phyloP scores from a whole-genome alignment of 1,139 yeast species.

The Yamadazyma jaroonii region DNA sequence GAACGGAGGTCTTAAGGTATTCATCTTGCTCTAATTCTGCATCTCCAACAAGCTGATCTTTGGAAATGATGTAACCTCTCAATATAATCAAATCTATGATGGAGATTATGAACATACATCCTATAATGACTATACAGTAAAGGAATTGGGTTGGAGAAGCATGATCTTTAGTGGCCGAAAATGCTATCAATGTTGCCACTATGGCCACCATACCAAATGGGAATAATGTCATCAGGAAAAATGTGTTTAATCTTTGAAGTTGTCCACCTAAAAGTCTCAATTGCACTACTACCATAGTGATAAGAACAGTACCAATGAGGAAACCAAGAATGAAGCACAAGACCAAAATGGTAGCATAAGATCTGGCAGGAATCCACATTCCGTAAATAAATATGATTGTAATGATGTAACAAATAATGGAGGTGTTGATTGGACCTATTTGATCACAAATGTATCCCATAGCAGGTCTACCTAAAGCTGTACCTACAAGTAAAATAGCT shows the following conservation, averaged over 20 bases:
- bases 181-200: conserved; percentile 46
- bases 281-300: conserved; percentile 11
- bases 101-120: conserved; percentile 38
- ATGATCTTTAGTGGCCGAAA: conserved; percentile 12
- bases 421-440: conserved; percentile 43
- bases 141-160: conserved; percentile 35
- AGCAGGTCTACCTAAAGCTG: conserved; percentile 35
- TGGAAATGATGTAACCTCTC: conserved; percentile 41
- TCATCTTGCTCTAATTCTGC: conserved; percentile 1
- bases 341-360: conserved; percentile 45
- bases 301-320: conserved; percentile 14
- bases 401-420: conserved; percentile 28
- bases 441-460: conserved; percentile 48
- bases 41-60: conserved; percentile 21
- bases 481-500: conserved; percentile 48
- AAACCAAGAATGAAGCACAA: conserved; percentile 17
- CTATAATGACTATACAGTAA: conserved; percentile 46
- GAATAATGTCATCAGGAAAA: conserved; percentile 42
- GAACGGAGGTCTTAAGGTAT: conserved; percentile 1
- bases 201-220: conserved; percentile 37
- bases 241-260: conserved; percentile 30
- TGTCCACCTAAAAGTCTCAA: conserved; percentile 36
- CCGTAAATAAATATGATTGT: conserved; percentile 43
- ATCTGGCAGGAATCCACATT: conserved; percentile 63
- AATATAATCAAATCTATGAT: conserved; percentile 27